Base-by-base conservation (phyloP, 2,329 filamentous ascomycete species). In the Epichloe bromicola region DNA sequence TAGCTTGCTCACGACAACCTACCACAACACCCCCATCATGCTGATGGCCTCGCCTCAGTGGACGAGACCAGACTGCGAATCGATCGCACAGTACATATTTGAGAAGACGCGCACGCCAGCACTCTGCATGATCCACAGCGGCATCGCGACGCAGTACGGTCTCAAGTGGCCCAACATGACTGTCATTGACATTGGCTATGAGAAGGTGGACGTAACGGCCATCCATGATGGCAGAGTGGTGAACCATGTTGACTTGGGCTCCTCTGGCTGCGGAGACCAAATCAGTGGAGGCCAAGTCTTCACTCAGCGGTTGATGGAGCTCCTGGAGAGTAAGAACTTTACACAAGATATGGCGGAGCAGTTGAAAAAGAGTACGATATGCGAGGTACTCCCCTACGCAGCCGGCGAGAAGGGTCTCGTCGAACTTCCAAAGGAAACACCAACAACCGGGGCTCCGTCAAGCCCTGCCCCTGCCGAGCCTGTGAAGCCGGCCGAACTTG, bases 51-150 rank as follows among this genome's bases (percentile, higher is more conserved):
- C 95, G 59, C 90, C 93, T 4, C 84, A 83, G 58, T 98, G 93
- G 91, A 89, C 88, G 4, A 81, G 86, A 8, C 83, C 85, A 55
- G 89, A 96, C 66, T 85, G 85, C 64, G 91, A 97, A 68, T 79
- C 79, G 39, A 83, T 98, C 57, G 86, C 90, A 14, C 88, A 93
- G 56, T 98, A 95, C 72, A 81, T 97, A 57, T 98, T 98, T 62
- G 93, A 98, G 69, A 94, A 93, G 69, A 95, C 95, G 64, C 93
- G 91, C 71, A 93, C 88, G 0, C 93, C 93, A 0, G 89, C 88
- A 0, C 85, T 98, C 48, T 90, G 86, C 59, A 76, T 97, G 55
- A 85, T 98, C 72, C 87, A 97, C 67, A 85, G 88, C 59, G 90
- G 88, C 3, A 71, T 94, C 45, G 90, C 93, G 26, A 86, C 88